Percentiles rank a stretch among this genome's conserved stretches.
Evolutionary conservation across 148 eudicot genomes (phyloP).

Genomic region (Camellia granthamiana): DNA sequence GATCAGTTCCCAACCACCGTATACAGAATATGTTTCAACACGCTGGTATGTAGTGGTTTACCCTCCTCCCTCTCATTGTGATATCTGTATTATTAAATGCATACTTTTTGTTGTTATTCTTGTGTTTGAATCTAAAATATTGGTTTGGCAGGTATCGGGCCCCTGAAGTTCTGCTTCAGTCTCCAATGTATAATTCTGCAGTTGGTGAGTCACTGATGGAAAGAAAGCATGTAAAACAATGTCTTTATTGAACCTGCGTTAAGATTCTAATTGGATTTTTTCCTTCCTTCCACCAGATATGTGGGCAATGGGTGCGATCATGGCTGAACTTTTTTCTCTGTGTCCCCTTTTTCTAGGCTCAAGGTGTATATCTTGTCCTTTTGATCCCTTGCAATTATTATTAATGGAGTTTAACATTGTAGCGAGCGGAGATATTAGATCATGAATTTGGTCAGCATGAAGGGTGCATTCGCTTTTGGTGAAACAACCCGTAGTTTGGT

Average conservation of each 20-base stretch:
- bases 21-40: conserved; percentile 90
- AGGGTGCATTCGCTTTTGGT: not conserved
- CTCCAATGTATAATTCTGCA: conserved; percentile 77
- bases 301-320: conserved; percentile 99
- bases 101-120: not conserved
- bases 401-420: not conserved
- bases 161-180: conserved; percentile 93
- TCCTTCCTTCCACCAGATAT: conserved; percentile 48
- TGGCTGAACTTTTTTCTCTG: conserved; percentile 84
- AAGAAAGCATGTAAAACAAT: not conserved
- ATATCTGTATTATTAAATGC: not conserved
- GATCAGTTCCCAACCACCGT: conserved; percentile 70
- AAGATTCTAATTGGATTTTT: not conserved
- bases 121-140: conserved; percentile 2
- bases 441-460: not conserved
- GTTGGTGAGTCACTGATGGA: conserved; percentile 59
- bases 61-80: not conserved
- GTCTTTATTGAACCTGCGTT: not conserved
- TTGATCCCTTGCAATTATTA: not conserved
- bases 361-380: conserved; percentile 38
- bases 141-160: conserved; percentile 81
- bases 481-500: not conserved
- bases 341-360: conserved; percentile 92
- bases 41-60: conserved; percentile 55
- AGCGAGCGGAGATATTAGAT: not conserved